Evolutionary conservation across 306 rosid species (phyloP).

Genomic region (Sicyos baderoa): DNA sequence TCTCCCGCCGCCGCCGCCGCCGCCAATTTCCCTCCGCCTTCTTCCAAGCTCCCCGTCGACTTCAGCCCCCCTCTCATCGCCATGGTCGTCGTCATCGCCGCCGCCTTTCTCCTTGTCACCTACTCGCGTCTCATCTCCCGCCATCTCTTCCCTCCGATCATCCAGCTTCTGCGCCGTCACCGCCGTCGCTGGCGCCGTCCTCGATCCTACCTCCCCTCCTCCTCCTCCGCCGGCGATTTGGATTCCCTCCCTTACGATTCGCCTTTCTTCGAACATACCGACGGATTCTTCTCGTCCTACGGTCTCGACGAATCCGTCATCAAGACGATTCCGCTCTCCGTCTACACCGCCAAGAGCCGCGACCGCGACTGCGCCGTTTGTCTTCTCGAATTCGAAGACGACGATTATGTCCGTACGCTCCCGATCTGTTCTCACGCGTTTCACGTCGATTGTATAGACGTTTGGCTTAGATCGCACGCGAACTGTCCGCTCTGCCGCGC

Average conservation of each 20-base stretch:
- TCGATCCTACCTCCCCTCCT: conserved; percentile 35
- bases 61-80: conserved; percentile 85
- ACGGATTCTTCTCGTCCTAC: conserved; percentile 57
- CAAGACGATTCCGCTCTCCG: conserved; percentile 77
- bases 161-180: conserved; percentile 33
- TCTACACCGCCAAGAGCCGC: conserved; percentile 46
- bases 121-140: conserved; percentile 83
- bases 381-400: conserved; percentile 64
- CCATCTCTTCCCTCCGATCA: conserved; percentile 54
- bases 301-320: conserved; percentile 83
- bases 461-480: conserved; percentile 90
- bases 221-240: conserved; percentile 61
- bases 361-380: conserved; percentile 93
- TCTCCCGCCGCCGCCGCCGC: background rate
- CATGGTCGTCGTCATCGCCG: conserved; percentile 77
- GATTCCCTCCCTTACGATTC: conserved; percentile 73
- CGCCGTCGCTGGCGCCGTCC: conserved; percentile 30
- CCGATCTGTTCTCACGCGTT: conserved; percentile 82
- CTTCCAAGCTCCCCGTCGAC: conserved; percentile 44
- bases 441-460: conserved; percentile 82
- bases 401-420: conserved; percentile 69
- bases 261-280: conserved; percentile 44
- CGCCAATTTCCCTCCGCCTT: background rate
- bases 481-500: conserved; percentile 96
- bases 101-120: conserved; percentile 73